Base-by-base conservation (phyloP, 352 stramenopile genomes). In the Peronospora destructor region DNA sequence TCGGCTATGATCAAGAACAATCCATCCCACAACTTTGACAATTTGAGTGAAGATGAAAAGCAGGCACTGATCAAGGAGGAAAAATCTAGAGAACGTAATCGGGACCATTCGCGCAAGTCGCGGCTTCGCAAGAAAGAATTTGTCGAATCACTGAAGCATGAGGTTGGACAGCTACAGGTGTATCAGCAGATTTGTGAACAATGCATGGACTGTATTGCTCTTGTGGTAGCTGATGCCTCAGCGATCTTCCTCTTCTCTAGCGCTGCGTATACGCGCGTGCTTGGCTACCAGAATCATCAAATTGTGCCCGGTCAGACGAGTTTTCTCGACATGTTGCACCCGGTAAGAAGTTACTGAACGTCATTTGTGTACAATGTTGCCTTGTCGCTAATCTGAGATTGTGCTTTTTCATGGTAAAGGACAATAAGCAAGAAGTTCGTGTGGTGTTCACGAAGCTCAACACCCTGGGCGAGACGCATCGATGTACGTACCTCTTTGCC, bases 21-120 rank as follows among this genome's bases (percentile, higher is more conserved):
- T 58, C 63, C 69, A 47, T 55, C 56, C 32, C 61, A 66, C 33
- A 76, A 76, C 56, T 84, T 73, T 79, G 76, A 83, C n/a, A 84
- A 84, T 45, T 39, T 90, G 39, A 90, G 76, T 48, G 81, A 92
- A 44, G 80, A 88, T 29, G 81, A 92, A 41, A 82, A 86, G 44
- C 67, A 76, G 19, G 79, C 81, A 44, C 59, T 90, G 28, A 60
- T 89, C 32, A 92, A 92, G 56, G 81, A 88, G 44, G 81, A 89
- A 48, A 88, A 90, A 62, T 85, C 69, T 14, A 73, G 89, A 12
- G 88, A 97, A 60, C 79, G 92, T 38, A 98, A 98, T 68, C 82
- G 91, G 33, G 91, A 98, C 60, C 92, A 98, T 70, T 96, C 92
- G 43, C 85, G 91, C 66, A 97, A 97, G 70, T 97, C 89, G 44